Base-by-base conservation (phyloP, 495 filamentous ascomycete species). In the Aspergillus sclerotiicarbonarius region DNA sequence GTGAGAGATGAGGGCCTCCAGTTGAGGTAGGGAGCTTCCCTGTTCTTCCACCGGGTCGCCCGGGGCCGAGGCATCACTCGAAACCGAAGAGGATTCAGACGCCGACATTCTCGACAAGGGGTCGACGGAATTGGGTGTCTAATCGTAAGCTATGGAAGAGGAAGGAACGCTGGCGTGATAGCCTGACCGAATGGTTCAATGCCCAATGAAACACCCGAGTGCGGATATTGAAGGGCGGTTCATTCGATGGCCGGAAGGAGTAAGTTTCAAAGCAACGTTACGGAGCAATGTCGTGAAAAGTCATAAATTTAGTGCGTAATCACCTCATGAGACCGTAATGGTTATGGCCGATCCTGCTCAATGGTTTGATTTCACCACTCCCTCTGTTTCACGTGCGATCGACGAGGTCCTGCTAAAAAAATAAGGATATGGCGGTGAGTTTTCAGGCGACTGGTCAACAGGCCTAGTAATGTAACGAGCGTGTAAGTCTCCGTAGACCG, bases 1-100 rank as follows among this genome's bases (percentile, higher is more conserved):
- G 74, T 95, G 84, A 2, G 81, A 78, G 45, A 96, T 87, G 29
- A 96, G 84, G 3, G 82, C 84, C 55, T 94, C 90, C 53, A 94
- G 81, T 30, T 68, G 67, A 29, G 69, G 72, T 51, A 69, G 61
- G 10, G 65, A 57, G 20, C 60, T 59, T 32, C 68, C 57, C n/a
- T 63, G 63, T 49, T 31, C 37, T 12, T 62, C 46, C 3, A 37
- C 19, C 15, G 56, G 50, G 43, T 60, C 61, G 37, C 59, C 51
- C 30, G 60, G 30, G 20, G 45, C 58, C 16, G 44, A 43, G 8
- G 57, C 30, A 41, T 52, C 53, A 44, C 57, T 62, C 41, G 71
- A 72, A 12, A 50, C 53, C 4, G 62, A 62, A 2, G 71, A 75
- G 20, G 73, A 71, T 29, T 70, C 60, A 8, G 67, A 68, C 57